Evolutionary conservation across 305 asterid genomes (phyloP), one percentile per base, ranked within the genome.

Genomic region (Plantago rigida): DNA sequence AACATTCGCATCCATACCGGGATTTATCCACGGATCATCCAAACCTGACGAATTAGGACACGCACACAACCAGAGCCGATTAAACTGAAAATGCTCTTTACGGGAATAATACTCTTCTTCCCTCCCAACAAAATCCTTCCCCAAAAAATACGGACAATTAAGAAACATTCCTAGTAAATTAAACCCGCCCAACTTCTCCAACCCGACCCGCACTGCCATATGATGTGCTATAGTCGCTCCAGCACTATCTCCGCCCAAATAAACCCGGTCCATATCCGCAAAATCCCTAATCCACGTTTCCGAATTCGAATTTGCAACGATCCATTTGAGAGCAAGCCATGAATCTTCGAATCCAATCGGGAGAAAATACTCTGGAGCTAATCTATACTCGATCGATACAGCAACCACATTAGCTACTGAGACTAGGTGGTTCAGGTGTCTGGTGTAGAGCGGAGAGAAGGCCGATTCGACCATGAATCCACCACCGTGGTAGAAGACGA

Each of bases 401-500:
- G 69, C 70, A 10, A 74, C 14, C 0, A 69, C 69, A 15, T 67
- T 77, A 9, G 77, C 64, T 24, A 71, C 64, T 1, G 64, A 72
- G 0, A 69, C 77, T 13, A 77, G 6, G 3, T 56, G 44, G 45
- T 56, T 60, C 1, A 77, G 58, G 17, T 55, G 62, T 31, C n/a
- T 41, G 24, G 68, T 66, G 59, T 60, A 77, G n/a, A 45, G 39
- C 11, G 69, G 28, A 17, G 67, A 64, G 65, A 68, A 74, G 4
- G 79, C 65, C 0, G 73, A 67, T 22, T 65, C 65, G 0, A 63
- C 13, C 1, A 53, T 45, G 47, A 71, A 77, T 5, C 62, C 75
- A 0, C 79, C 79, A 1, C 82, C 77, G 47, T 77, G 82, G 22
- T 71, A 9, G 66, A 73, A 77, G 14, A 77, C 55, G 6, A 77